Evolutionary conservation across 148 eudicot species (phyloP).

Genomic region (Spergularia marina): DNA sequence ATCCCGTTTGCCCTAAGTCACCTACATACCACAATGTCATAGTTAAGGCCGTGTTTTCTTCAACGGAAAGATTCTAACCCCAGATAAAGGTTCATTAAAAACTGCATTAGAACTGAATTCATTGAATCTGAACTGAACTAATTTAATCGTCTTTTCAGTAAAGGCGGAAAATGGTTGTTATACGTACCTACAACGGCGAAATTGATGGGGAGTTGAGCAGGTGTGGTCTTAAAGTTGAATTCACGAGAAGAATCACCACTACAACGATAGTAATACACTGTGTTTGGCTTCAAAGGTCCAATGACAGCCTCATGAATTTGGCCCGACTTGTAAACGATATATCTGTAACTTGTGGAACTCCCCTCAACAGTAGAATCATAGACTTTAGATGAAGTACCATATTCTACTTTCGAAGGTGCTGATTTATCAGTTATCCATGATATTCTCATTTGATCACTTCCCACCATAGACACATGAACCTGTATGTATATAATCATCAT

Average conservation of each 20-base stretch:
- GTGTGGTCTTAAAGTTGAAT: constrained; percentile 57
- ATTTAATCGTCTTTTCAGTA: not conserved
- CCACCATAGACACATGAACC: constrained; percentile 68
- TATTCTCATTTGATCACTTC: constrained; percentile 59
- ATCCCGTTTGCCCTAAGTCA: constrained; percentile 78
- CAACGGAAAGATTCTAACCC: not conserved
- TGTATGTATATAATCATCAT: constrained; percentile 9
- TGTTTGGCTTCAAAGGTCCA: constrained; percentile 52
- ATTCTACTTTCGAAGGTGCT: constrained; percentile 46
- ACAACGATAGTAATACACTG: constrained; percentile 54
- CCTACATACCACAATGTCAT: constrained; percentile 31
- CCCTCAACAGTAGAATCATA: constrained; percentile 40
- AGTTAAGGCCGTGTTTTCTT: not conserved
- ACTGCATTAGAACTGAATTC: not conserved
- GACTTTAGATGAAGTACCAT: constrained; percentile 51
- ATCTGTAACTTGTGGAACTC: constrained; percentile 35
- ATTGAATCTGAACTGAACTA: not conserved
- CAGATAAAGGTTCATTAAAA: no score
- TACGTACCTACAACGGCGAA: constrained; percentile 54
- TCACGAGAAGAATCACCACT: constrained; percentile 43
- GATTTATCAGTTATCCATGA: constrained; percentile 56
- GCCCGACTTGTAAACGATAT: constrained; percentile 45
- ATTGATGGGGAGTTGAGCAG: constrained; percentile 53
- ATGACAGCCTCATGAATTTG: constrained; percentile 51
- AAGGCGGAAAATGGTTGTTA: not conserved